These are phyloP conservation scores for Cyclotella atomus DNA, from an alignment of 108 stramenopile species.

Conservation along the genomic window DNA sequence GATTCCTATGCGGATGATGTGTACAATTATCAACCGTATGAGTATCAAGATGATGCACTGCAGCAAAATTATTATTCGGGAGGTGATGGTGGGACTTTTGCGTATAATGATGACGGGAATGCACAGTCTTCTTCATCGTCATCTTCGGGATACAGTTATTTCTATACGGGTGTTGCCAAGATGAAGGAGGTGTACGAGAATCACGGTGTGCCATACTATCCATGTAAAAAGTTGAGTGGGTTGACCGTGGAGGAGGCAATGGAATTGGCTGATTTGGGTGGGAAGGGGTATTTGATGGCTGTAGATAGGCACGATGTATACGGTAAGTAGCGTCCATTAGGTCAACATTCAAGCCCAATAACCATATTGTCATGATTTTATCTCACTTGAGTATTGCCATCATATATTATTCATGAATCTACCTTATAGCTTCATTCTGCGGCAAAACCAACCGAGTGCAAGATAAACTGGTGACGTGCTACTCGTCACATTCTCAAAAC, in stretches of 20 bases:
- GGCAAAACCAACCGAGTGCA: conserved; percentile 67
- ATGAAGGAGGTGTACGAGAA: conserved; percentile 60
- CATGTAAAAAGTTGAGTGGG: conserved; percentile 59
- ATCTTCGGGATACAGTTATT: conserved; percentile 4
- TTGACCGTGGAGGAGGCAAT: conserved; percentile 68
- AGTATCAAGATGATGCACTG: conserved; percentile 14
- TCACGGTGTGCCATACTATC: conserved; percentile 59
- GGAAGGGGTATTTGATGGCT: conserved; percentile 67
- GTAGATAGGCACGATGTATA: conserved; percentile 73
- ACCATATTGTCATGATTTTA: no score
- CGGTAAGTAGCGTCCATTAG: conserved; percentile 28
- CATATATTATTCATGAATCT: no score
- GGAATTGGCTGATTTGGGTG: conserved; percentile 53
- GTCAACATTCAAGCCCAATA: no score
- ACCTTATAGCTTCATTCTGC: conserved; percentile 60
- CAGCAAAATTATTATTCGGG: conserved; percentile 1
- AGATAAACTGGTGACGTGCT: conserved; percentile 67
- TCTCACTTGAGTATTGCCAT: no score
- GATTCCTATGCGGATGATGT: background rate
- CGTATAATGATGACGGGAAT: background rate
- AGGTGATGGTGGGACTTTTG: background rate
- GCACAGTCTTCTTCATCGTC: conserved; percentile 4
- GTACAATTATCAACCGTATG: conserved; percentile 12
- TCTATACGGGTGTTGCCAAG: conserved; percentile 44
- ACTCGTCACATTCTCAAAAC: conserved; percentile 24